Evolutionary conservation across 23 red algal genomes (phyloP).

Genomic region (Gracilaria domingensis): DNA sequence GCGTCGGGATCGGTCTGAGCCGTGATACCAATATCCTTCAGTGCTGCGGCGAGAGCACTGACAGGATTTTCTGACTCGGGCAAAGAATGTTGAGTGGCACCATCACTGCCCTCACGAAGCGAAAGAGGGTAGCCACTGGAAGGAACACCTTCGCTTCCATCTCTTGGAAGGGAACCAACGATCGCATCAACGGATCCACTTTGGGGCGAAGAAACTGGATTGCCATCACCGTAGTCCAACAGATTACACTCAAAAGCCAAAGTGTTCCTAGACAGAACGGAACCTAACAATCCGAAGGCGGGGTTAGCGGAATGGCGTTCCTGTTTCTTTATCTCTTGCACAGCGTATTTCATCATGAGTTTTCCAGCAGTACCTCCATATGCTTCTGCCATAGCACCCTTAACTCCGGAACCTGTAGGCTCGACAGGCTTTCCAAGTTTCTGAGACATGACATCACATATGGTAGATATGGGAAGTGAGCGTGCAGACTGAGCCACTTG

Average conservation of each 20-base stretch:
- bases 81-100: background rate
- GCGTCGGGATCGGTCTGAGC: constrained; percentile 10
- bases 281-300: constrained; percentile 38
- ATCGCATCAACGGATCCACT: background rate
- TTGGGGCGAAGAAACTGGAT: constrained; percentile 1
- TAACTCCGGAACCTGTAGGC: constrained; percentile 64
- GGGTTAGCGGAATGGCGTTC: constrained; percentile 33
- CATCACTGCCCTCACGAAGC: constrained; percentile 26
- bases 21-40: constrained; percentile 36
- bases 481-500: constrained; percentile 49
- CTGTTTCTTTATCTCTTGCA: constrained; percentile 36
- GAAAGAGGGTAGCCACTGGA: constrained; percentile 29
- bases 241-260: constrained; percentile 20
- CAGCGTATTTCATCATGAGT: constrained; percentile 75
- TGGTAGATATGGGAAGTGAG: constrained; percentile 64
- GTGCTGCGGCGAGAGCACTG: constrained; percentile 13
- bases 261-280: constrained; percentile 3
- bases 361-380: constrained; percentile 79
- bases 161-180: constrained; percentile 4
- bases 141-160: constrained; percentile 4
- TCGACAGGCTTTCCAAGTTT: constrained; percentile 52
- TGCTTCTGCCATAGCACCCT: constrained; percentile 64
- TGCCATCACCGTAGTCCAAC: background rate
- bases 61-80: constrained; percentile 37
- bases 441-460: constrained; percentile 60